Conservation (phyloP, 352 stramenopile species). For the Pythium biforme region DNA sequence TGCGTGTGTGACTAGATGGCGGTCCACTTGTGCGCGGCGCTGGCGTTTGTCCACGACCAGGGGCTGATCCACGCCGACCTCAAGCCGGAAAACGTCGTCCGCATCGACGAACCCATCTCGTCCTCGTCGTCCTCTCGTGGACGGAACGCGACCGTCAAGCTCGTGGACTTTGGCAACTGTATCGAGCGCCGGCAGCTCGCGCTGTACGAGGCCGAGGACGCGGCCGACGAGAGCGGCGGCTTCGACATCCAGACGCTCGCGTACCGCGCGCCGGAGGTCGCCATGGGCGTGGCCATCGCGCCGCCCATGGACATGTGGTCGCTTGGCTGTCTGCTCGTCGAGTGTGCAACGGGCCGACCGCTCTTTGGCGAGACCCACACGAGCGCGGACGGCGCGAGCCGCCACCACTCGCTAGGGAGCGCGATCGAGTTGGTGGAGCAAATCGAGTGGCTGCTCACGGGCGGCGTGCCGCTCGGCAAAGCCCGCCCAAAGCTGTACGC, state of each 20-base stretch:
- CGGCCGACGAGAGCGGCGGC: slow-evolving; percentile 26
- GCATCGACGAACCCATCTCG: not conserved
- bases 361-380: slow-evolving; percentile 38
- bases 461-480: slow-evolving; percentile 13
- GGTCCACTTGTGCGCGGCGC: slow-evolving; percentile 59
- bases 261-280: slow-evolving; percentile 72
- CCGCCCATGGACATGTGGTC: slow-evolving; percentile 80
- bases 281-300: slow-evolving; percentile 52
- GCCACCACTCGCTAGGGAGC: not conserved
- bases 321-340: slow-evolving; percentile 65
- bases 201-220: slow-evolving; percentile 34
- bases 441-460: slow-evolving; percentile 25
- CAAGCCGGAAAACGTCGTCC: slow-evolving; percentile 75
- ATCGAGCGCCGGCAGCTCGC: slow-evolving; percentile 43
- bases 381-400: slow-evolving; percentile 1
- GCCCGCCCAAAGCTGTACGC: slow-evolving; percentile 4
- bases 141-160: slow-evolving; percentile 35
- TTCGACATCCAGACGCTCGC: slow-evolving; percentile 77
- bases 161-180: slow-evolving; percentile 81
- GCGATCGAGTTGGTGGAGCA: slow-evolving; percentile 19
- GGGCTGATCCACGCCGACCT: slow-evolving; percentile 71
- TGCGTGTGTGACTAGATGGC: slow-evolving; percentile 34
- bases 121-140: not conserved
- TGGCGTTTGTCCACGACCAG: slow-evolving; percentile 62
- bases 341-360: slow-evolving; percentile 55